Evolutionary conservation across 2,329 filamentous ascomycete species (phyloP).

Genomic region (Clonostachys sp.): DNA sequence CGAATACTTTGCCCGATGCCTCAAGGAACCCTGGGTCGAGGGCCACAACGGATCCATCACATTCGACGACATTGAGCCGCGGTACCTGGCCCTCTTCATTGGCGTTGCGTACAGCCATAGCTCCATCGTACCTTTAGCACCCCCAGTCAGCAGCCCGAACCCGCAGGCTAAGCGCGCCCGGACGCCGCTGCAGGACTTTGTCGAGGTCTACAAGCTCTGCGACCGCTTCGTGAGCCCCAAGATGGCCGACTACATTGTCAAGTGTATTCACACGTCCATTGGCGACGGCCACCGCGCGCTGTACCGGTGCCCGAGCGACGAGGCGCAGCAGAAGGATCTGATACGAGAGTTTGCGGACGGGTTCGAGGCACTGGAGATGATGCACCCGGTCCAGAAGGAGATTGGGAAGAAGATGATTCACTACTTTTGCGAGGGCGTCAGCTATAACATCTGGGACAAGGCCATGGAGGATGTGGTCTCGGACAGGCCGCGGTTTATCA

Average conservation of each 20-base stretch:
- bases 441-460: slow-evolving; percentile 16
- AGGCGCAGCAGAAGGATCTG: slow-evolving; percentile 16
- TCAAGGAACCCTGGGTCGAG: slow-evolving; percentile 18
- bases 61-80: slow-evolving; percentile 24
- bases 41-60: slow-evolving; percentile 14
- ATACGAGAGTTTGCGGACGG: slow-evolving; percentile 26
- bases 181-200: slow-evolving; percentile 20
- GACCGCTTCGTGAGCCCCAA: slow-evolving; percentile 22
- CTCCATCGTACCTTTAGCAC: slow-evolving; percentile 19
- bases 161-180: slow-evolving; percentile 16
- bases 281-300: slow-evolving; percentile 23
- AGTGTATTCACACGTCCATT: slow-evolving; percentile 20
- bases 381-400: slow-evolving; percentile 11
- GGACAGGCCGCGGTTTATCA: slow-evolving; percentile 20
- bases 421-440: slow-evolving; percentile 24
- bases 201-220: slow-evolving; percentile 29
- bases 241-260: slow-evolving; percentile 20
- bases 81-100: slow-evolving; percentile 24
- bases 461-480: slow-evolving; percentile 12
- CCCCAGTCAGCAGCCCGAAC: slow-evolving; percentile 11
- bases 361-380: slow-evolving; percentile 20
- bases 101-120: slow-evolving; percentile 26
- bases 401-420: slow-evolving; percentile 16
- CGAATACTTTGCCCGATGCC: slow-evolving; percentile 23
- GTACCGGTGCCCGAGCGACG: slow-evolving; percentile 15